A percentile compares a stretch with the other conserved stretches of the same genome.
Evolutionary conservation across 169 alveolate species (phyloP).

Genomic region (Eimeria necatrix): DNA sequence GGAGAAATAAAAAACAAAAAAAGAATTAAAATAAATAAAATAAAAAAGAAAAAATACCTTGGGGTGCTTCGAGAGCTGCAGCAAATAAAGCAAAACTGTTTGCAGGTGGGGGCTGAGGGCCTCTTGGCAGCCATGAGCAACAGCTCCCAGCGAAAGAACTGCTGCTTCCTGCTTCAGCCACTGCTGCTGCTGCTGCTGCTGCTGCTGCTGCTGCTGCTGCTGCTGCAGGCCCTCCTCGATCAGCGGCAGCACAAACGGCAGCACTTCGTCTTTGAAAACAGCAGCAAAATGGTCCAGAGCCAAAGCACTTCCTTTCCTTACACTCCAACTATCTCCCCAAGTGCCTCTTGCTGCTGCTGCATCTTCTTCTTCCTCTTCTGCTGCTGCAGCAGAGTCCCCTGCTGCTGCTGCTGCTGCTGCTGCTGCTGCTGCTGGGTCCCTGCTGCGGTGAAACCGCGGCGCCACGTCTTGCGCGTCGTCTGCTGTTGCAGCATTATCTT

Average conservation of each 20-base stretch:
- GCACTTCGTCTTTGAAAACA: slow-evolving; percentile 87
- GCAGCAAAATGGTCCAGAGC: slow-evolving; percentile 89
- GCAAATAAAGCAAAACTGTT: slow-evolving; percentile 84
- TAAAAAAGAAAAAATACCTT: background rate
- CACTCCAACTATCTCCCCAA: slow-evolving; percentile 92
- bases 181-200: slow-evolving; percentile 78
- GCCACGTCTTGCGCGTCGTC: slow-evolving; percentile 90
- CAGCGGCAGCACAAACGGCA: slow-evolving; percentile 87
- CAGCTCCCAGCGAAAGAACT: slow-evolving; percentile 94
- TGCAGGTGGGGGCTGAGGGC: slow-evolving; percentile 91
- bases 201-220: slow-evolving; percentile 55
- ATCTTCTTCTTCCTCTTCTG: slow-evolving; percentile 83
- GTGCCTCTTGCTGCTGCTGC: slow-evolving; percentile 72
- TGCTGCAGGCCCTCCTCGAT: slow-evolving; percentile 89
- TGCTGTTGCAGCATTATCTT: slow-evolving; percentile 90
- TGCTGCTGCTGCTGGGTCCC: background rate
- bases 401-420: background rate
- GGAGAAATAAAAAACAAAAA: background rate
- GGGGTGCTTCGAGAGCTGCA: slow-evolving; percentile 74
- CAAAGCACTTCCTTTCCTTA: slow-evolving; percentile 92
- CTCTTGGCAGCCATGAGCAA: slow-evolving; percentile 92
- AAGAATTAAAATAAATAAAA: background rate
- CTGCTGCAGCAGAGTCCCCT: background rate
- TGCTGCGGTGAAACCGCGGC: slow-evolving; percentile 85
- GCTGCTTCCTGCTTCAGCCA: slow-evolving; percentile 95